Base-by-base conservation (phyloP, 768 basidiomycete species). In the Rhodotorula babjevae region DNA sequence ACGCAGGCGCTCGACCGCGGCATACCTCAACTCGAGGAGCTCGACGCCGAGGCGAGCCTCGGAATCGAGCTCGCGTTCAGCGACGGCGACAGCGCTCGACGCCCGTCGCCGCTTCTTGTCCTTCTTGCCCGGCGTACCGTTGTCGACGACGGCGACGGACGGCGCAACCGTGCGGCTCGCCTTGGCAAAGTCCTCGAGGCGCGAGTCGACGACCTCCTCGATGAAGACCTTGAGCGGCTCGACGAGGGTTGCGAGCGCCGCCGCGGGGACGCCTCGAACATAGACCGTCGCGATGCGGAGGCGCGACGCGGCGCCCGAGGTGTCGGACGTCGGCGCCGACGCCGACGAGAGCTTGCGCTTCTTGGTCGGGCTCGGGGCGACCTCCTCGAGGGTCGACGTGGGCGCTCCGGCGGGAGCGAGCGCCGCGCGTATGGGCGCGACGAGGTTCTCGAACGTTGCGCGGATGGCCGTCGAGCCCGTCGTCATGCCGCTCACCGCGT, bases 11-110 rank as follows among this genome's bases (percentile, higher is more conserved):
- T 62, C 50, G 15, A 72, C 19, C 27, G 63, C 63, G 0, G 61
- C 47, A 31, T 67, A 72, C 31, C 70, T 12, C 18, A 66, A 57
- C 53, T 65, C 70, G 42, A 75, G 36, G 23, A 75, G n/a, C 57
- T 75, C 67, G 29, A 46, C 31, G 6, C 61, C 71, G 19, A 72
- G 50, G 16, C 31, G 21, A 4, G 53, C 66, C 18, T 4, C 42
- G 14, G 66, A 58, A 10, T 66, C 56, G 21, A 62, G 27, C 15
- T 27, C 65, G 57, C 33, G 16, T 12, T 29, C 16, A 10, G 3
- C 25, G 42, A 0, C 33, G 42, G n/a, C 36, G 19, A 44, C 53
- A 0, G 33, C 3, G 29, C 55, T 46, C 44, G 60, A 53, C 53
- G 55, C 46, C 14, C 53, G 59, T 11, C 60, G 60, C 6, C 29